Evolutionary conservation across 2,329 filamentous ascomycete species (phyloP), one percentile per base, ranked within the genome.

Genomic region (Aspergillus sp.): DNA sequence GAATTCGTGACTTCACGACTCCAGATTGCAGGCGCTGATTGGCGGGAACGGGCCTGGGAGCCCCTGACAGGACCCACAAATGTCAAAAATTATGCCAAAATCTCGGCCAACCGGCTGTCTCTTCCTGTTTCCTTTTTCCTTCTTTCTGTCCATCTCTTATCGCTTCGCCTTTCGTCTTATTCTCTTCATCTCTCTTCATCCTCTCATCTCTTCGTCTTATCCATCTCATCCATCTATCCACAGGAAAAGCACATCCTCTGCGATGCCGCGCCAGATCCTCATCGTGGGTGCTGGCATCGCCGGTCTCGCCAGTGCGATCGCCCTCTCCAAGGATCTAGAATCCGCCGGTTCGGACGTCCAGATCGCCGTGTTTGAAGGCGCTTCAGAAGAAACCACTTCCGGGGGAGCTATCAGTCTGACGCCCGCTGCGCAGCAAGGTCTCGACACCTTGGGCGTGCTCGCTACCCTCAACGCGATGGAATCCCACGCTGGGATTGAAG

Each of bases 381-480:
- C 73, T 50, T 64, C 70, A 13, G 57, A 73, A 9, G 66, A 73
- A 4, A 71, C 73, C 1, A 76, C 73, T 4, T 71, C 73, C 9
- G 74, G 74, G 7, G 74, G 74, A 7, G 73, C 74, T 3, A 73
- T 77, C 51, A 74, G 74, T 51, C 59, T 77, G n/a, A 75, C 73
- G 0, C 74, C 75, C 1, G 73, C 74, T 9, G 75, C 73, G 3
- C 66, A 76, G 35, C 64, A 73, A 11, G 70, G 75, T 55, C 68
- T 77, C 5, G 69, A 73, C 22, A 65, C 71, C 32, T 59, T 77
- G 4, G 73, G 73, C 1, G 69, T 76, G 2, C 60, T 76, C 2
- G 55, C 65, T 1, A 69, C 73, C 45, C 56, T 76, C 17, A 58
- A 70, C 44, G 62, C 65, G 2, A 65, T 71, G 59, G 73, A 73